Evolutionary conservation across 2,329 filamentous ascomycete species (phyloP).

Genomic region (Mariannaea sp.): DNA sequence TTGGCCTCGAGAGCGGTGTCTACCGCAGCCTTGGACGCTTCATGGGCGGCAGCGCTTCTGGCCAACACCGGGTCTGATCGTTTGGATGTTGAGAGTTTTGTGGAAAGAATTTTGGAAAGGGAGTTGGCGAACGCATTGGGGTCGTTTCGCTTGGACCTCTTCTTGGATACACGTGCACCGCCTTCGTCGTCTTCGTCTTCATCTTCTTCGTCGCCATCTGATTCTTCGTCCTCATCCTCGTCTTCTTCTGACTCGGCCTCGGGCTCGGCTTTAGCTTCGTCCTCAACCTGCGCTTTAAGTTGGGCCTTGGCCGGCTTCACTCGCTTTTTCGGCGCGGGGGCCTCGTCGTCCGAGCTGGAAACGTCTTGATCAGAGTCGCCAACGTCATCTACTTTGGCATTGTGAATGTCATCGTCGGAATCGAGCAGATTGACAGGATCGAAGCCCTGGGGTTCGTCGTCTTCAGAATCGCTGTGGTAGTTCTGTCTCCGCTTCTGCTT

Average conservation of each 20-base stretch:
- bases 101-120: conserved; percentile 88
- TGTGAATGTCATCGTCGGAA: conserved; percentile 62
- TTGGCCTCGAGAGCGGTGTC: conserved; percentile 82
- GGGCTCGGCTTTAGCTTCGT: conserved; percentile 25
- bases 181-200: conserved; percentile 47
- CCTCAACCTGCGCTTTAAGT: conserved; percentile 25
- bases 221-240: conserved; percentile 34
- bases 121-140: conserved; percentile 89
- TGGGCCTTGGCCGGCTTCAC: conserved; percentile 39
- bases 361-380: conserved; percentile 45
- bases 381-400: conserved; percentile 57
- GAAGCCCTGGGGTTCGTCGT: conserved; percentile 51
- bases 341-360: conserved; percentile 46
- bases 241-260: conserved; percentile 31
- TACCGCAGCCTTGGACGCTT: conserved; percentile 72
- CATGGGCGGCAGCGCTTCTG: conserved; percentile 74
- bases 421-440: conserved; percentile 59
- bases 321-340: conserved; percentile 37
- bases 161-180: conserved; percentile 41
- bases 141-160: conserved; percentile 85
- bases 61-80: conserved; percentile 90
- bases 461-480: conserved; percentile 59
- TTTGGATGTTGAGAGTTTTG: conserved; percentile 82
- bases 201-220: conserved; percentile 49
- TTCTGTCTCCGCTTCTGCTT: conserved; percentile 55